Base-by-base conservation (phyloP, 1,284 basidiomycete genomes). In the Inonotus obliquus region DNA sequence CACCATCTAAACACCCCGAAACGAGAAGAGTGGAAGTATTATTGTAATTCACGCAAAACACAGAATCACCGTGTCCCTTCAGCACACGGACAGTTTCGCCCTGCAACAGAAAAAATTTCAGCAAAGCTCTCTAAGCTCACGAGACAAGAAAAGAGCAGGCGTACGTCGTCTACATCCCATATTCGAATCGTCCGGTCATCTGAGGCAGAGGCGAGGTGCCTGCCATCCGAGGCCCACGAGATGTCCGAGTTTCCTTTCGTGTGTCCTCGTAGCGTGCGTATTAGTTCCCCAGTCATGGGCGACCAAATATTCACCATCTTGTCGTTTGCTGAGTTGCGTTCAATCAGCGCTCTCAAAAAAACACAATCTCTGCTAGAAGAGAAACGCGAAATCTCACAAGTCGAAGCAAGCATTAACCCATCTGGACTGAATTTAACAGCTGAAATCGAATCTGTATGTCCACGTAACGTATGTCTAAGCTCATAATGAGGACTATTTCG, bases 41-140 rank as follows among this genome's bases (percentile, higher is more conserved):
- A 70, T 95, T 95, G 74, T 93, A 98, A 66, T 95, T 92, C 9
- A 97, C 79, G 69, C 93, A 95, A 66, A 98, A 92, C 0, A 98
- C 93, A 71, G 86, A 92, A 66, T 89, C 94, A 1, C 91, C 84
- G 69, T 99, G 96, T 0, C 91, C 92, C 64, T 82, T 83, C 9
- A 96, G 76, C 3, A 79, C 77, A 69, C 88, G 89, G 29, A 80
- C 80, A 0, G 84, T 84, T 52, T 86, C 67, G 7, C 89, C 89
- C 90, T 92, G 59, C n/a, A 53, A 5, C 59, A 32, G n/a, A 35
- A 61, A 57, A 57, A 62, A 27, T 44, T 19, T 35, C 61, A 38
- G 38, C 51, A 49, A 11, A 35, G 55, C 3, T 38, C 35, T 23
- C 35, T n/a, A 54, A 21, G 44, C 44, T 54, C 39, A 21, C 37